Base-by-base conservation (phyloP, 306 rosid species). In the Quercus rubra region DNA sequence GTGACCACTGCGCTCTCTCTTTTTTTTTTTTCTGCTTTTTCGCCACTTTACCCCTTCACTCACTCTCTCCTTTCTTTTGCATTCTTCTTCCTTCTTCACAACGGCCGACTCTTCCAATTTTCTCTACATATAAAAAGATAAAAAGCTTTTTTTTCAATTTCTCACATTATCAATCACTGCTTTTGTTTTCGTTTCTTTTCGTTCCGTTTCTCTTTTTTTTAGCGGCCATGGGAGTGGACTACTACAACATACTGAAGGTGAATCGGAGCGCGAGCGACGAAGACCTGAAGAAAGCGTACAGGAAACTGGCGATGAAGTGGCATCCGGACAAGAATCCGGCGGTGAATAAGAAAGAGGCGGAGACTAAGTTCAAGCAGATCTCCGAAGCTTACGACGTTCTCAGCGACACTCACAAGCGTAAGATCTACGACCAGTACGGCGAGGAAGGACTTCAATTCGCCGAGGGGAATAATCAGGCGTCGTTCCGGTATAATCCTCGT, bases 371-470 rank as follows among this genome's bases (percentile, higher is more conserved):
- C 84, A 94, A 90, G 91, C 89, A 85, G 79, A 74, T 92, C 38
- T 86, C 83, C 27, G 89, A 94, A 73, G 98, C 98, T 0, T 94
- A 92, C 70, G 90, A 90, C 59, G 97, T 94, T 19, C 86, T 94
- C 4, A 76, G 91, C 81, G 93, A 94, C 52, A 88, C 94, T 8
- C 84, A 85, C 66, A 91, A 88, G 86, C 94, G 97, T 23, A 89
- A 85, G 97, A 90, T 92, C 92, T 94, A 90, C 69, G 97, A 94
- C 43, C 71, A 88, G 12, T 91, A 88, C 11, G 97, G 94, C 18
- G 84, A 82, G 25, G 91, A 88, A 9, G 96, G 89, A 1, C 87
- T 94, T 21, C 78, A 85, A 28, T 85, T 82, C 11, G 78, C 52
- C 55, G 88, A 25, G 33, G 35, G 31, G 19, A 55, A 64, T 43